A percentile compares a stretch with the other conserved stretches of the same genome.
Conservation (phyloP, 208 protist species). For the Crithidia bombi region DNA sequence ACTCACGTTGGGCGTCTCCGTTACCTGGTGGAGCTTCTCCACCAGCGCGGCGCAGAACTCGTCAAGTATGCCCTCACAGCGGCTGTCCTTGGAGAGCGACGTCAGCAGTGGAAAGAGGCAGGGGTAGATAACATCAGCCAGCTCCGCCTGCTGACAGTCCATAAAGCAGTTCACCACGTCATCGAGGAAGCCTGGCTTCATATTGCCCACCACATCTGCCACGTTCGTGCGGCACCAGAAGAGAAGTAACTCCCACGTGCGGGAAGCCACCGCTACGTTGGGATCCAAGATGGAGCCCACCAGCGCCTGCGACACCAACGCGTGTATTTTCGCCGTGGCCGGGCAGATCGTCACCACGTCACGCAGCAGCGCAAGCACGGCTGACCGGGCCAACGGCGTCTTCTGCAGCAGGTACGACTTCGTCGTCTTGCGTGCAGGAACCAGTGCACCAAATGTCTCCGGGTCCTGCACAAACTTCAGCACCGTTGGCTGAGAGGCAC, state of each 20-base stretch:
- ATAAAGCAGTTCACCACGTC: slow-evolving; percentile 82
- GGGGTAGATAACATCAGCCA: slow-evolving; percentile 82
- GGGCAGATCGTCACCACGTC: slow-evolving; percentile 75
- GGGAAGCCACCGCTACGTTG: slow-evolving; percentile 51
- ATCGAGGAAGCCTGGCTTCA: slow-evolving; percentile 67
- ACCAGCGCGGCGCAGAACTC: slow-evolving; percentile 84
- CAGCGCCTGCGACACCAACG: slow-evolving; percentile 58
- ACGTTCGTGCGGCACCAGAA: slow-evolving; percentile 68
- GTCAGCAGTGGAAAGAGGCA: slow-evolving; percentile 82
- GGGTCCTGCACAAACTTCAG: slow-evolving; percentile 68
- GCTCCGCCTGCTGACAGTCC: slow-evolving; percentile 50
- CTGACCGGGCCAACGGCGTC: slow-evolving; percentile 73
- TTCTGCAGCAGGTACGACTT: slow-evolving; percentile 51
- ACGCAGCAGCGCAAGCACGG: slow-evolving; percentile 74
- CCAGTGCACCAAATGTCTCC: slow-evolving; percentile 37
- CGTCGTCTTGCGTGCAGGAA: slow-evolving; percentile 39
- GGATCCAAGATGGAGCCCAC: slow-evolving; percentile 51
- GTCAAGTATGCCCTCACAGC: slow-evolving; percentile 60
- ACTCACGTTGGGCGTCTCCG: slow-evolving; percentile 66
- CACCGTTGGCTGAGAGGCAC: slow-evolving; percentile 53
- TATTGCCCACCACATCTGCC: slow-evolving; percentile 55
- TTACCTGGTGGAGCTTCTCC: slow-evolving; percentile 55
- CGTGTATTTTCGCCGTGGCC: slow-evolving; percentile 54
- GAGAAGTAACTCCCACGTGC: slow-evolving; percentile 84
- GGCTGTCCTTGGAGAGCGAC: slow-evolving; percentile 71